These are phyloP conservation scores for Helichrysum umbraculigerum DNA, from an alignment of 129 eudicot species.

Conservation along the genomic window DNA sequence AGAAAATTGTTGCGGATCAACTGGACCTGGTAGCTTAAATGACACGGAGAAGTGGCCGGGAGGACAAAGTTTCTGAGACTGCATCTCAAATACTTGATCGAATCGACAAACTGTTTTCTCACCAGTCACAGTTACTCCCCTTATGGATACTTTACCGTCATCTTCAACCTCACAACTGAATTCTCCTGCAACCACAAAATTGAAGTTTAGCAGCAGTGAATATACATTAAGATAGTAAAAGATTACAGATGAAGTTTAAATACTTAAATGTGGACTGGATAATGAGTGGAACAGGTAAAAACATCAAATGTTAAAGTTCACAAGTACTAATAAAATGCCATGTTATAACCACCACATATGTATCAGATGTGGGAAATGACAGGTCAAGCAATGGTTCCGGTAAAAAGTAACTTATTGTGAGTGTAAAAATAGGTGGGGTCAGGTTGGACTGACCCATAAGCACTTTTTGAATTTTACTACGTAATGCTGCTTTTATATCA, in stretches of 20 bases:
- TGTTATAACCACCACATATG: background rate
- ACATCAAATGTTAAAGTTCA: background rate
- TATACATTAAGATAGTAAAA: background rate
- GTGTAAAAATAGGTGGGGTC: background rate
- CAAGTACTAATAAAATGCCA: background rate
- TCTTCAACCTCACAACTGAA: slow-evolving; percentile 86
- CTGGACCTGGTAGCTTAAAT: slow-evolving; percentile 88
- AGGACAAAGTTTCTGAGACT: slow-evolving; percentile 86
- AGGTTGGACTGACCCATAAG: background rate
- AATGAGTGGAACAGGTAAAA: background rate
- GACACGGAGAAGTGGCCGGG: slow-evolving; percentile 86
- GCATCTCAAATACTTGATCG: slow-evolving; percentile 74
- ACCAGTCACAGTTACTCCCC: slow-evolving; percentile 73
- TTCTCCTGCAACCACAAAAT: slow-evolving; percentile 53
- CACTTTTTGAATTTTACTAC: background rate
- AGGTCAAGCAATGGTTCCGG: background rate
- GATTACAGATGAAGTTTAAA: background rate
- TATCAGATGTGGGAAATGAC: background rate
- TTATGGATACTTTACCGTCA: slow-evolving; percentile 74
- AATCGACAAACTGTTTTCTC: slow-evolving; percentile 62
- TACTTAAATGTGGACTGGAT: background rate
- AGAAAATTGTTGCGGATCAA: slow-evolving; percentile 71
- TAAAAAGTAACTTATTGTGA: background rate
- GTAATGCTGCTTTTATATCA: too few relatives aligned
- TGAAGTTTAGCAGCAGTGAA: background rate